Conservation (phyloP, 176 grass and related monocot genomes). For the Coix lacrymajobi region DNA sequence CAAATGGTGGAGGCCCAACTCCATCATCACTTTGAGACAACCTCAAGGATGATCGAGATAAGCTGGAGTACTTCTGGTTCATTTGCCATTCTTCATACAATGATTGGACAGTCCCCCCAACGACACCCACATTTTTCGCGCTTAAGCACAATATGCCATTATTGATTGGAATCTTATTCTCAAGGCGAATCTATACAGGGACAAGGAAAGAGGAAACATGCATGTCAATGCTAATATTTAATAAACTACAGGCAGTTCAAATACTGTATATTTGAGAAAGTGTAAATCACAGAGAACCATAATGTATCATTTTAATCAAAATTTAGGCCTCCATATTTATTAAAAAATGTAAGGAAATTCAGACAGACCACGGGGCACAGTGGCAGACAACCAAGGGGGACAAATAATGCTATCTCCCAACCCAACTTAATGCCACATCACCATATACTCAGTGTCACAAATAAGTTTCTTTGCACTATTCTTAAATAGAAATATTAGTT, state of each 20-base stretch:
- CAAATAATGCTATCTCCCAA: background rate
- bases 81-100: slow-evolving; percentile 86
- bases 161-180: slow-evolving; percentile 67
- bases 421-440: background rate
- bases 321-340: background rate
- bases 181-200: slow-evolving; percentile 52
- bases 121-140: slow-evolving; percentile 50
- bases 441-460: background rate
- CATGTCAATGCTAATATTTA: background rate
- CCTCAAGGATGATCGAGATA: slow-evolving; percentile 53
- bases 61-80: slow-evolving; percentile 73
- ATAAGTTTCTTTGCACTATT: background rate
- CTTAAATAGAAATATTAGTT: background rate
- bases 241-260: background rate
- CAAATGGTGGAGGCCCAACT: slow-evolving; percentile 68
- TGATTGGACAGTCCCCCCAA: slow-evolving; percentile 72
- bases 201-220: background rate
- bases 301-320: background rate
- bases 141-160: slow-evolving; percentile 70
- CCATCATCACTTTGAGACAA: slow-evolving; percentile 64
- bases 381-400: background rate
- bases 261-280: background rate
- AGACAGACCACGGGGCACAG: background rate
- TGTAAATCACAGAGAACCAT: background rate
- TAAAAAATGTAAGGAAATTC: background rate